These are phyloP conservation scores for Tricholoma sp. DNA, from an alignment of 768 basidiomycete genomes.

Conservation along the genomic window DNA sequence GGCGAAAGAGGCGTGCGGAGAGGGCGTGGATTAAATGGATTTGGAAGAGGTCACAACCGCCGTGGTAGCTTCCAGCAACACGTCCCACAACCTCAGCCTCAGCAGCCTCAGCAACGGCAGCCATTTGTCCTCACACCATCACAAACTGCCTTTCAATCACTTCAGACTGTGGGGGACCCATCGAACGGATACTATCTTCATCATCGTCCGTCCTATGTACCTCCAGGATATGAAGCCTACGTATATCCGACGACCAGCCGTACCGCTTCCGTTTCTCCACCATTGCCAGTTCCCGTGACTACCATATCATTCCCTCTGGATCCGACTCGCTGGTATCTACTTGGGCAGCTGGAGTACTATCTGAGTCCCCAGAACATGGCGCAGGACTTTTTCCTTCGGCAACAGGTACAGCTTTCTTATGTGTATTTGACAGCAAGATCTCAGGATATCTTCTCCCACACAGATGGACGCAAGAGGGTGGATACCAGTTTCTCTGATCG, in stretches of 20 bases:
- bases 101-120: conserved; percentile 15
- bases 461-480: conserved; percentile 91
- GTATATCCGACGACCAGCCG: conserved; percentile 18
- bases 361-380: conserved; percentile 86
- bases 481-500: conserved; percentile 76
- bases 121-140: conserved; percentile 25
- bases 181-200: conserved; percentile 22
- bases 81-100: conserved; percentile 4
- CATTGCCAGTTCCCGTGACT: conserved; percentile 43
- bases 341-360: conserved; percentile 90
- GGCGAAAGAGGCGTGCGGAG: conserved; percentile 24
- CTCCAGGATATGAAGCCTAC: conserved; percentile 24
- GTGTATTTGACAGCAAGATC: neutral
- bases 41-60: conserved; percentile 32
- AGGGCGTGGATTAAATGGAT: conserved; percentile 26
- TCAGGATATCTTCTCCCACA: neutral
- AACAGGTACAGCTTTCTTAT: conserved; percentile 47
- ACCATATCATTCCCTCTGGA: conserved; percentile 56
- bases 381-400: conserved; percentile 79
- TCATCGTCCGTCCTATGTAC: conserved; percentile 20
- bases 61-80: conserved; percentile 28
- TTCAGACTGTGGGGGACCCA: conserved; percentile 12
- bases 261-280: conserved; percentile 20
- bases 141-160: conserved; percentile 28
- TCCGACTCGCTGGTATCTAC: conserved; percentile 58